Base-by-base conservation (phyloP, 2,329 filamentous ascomycete species). In the Alternaria ethzedia region DNA sequence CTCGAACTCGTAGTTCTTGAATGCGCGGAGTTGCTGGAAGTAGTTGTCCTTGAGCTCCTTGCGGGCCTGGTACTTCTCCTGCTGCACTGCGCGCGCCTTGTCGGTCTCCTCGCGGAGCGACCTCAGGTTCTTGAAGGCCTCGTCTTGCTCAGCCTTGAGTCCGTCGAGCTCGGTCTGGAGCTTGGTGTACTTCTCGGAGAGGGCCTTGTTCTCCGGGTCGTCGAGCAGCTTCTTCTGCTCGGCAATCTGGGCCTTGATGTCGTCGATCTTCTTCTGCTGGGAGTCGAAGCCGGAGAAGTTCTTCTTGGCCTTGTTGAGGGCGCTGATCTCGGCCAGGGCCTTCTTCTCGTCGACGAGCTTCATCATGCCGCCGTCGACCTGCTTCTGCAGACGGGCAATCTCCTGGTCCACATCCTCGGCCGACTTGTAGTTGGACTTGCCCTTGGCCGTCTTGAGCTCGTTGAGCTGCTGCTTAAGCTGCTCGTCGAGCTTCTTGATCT, bases 311-410 rank as follows among this genome's bases (percentile, higher is more conserved):
- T 96, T 97, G 81, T 91, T 90, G 70, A 98, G 84, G 79, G 84
- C 90, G 52, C 91, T 92, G 73, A 97, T 90, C 75, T 97, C 93
- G 54, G 87, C 84, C 20, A 98, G 86, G 9, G 93, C 90, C 87
- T 97, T 98, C 86, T 93, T 96, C 88, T 98, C 96, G 74, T 99
- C 96, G 11, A 98, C 96, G 55, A 99, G 85, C 84, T 94, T 97
- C 91, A 99, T 94, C 79, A 88, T 91, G 69, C 95, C 95, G 36
- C 89, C 88, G 80, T 97, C 92, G 73, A 98, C 94, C 79, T 95
- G 88, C 82, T 90, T 90, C 70, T 97, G 92, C 57, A 97, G 89
- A 56, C 86, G 86, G 64, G 88, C 87, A 73, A 98, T 96, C 82
- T 96, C 89, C 67, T 86, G 86, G 80, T 98, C 93, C 69, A 99